These are phyloP conservation scores for Trapa incisa DNA, from an alignment of 345 rosid species.

Conservation along the genomic window DNA sequence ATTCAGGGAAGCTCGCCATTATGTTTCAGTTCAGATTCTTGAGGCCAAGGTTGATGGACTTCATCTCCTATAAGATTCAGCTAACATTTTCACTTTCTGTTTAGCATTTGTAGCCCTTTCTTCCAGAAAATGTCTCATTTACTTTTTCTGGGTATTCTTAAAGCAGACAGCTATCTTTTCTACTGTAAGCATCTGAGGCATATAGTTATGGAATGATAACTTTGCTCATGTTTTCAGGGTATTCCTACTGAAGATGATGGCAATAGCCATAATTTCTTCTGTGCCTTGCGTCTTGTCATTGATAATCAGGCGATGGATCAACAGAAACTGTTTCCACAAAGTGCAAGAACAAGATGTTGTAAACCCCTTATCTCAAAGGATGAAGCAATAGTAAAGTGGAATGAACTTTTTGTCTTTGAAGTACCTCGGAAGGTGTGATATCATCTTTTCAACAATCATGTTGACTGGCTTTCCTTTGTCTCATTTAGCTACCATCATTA, in stretches of 20 bases:
- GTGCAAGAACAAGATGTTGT: constrained; percentile 95
- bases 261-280: constrained; percentile 76
- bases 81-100: background rate
- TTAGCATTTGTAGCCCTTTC: background rate
- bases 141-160: constrained; percentile 53
- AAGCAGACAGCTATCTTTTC: background rate
- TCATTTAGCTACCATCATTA: background rate
- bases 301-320: constrained; percentile 73
- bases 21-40: constrained; percentile 60
- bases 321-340: constrained; percentile 87
- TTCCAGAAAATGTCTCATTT: constrained; percentile 2
- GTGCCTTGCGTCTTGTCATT: constrained; percentile 80
- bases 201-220: constrained; percentile 4
- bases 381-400: constrained; percentile 67
- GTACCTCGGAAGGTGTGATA: constrained; percentile 61
- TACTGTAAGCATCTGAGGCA: background rate
- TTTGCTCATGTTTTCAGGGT: constrained; percentile 40
- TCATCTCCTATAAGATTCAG: background rate
- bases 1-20: constrained; percentile 61
- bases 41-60: constrained; percentile 63
- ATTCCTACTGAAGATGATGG: constrained; percentile 78
- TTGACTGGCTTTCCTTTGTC: constrained; percentile 1
- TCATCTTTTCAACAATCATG: background rate
- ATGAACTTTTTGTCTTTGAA: constrained; percentile 92
- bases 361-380: constrained; percentile 49